Evolutionary conservation across 495 filamentous ascomycete genomes (phyloP), one percentile per base, ranked within the genome.

Genomic region (Mycothermus thermophilus): DNA sequence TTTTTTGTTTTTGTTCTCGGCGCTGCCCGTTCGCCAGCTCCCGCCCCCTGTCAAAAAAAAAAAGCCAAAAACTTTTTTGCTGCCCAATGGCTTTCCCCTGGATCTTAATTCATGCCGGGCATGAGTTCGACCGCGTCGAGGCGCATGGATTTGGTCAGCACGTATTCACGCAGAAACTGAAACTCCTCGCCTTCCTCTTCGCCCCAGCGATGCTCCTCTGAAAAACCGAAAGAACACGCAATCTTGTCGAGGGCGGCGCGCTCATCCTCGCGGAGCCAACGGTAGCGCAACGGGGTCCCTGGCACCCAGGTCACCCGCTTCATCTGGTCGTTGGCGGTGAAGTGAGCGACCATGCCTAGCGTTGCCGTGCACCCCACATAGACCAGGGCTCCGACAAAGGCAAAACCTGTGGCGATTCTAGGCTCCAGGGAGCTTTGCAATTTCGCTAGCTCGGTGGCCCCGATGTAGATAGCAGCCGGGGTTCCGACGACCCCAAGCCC

Each of bases 221-320:
- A 74, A 51, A 96, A 96, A 0, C 90, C 90, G 80, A 92, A 97
- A 6, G 78, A 75, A 31, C 77, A 63, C 14, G 85, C 85, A 32
- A 97, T 70, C 50, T 70, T 76, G 63, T 97, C 90, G 39, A 87
- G 55, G 7, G 88, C 83, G n/a, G 77, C 80, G 14, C 90, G 69
- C 60, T 97, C 90, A 32, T 93, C 85, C 60, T 97, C 90, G 22
- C 83, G 68, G 25, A 93, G 52, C 86, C 86, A 96, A n/a, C 92
- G 71, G 40, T 87, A 63, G 40, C 78, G 65, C 47, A 97, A 58
- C 16, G 83, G 80, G 16, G 79, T 76, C 2, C 90, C 90, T 9
- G 67, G 61, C 9, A 75, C 64, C 92, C 92, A 97, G 3, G 77
- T 80, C 20, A 96, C 82, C 3, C 90, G 74, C 37, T 84, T 77